Base-by-base conservation (phyloP, 495 filamentous ascomycete genomes). In the Daldinia caldariorum region DNA sequence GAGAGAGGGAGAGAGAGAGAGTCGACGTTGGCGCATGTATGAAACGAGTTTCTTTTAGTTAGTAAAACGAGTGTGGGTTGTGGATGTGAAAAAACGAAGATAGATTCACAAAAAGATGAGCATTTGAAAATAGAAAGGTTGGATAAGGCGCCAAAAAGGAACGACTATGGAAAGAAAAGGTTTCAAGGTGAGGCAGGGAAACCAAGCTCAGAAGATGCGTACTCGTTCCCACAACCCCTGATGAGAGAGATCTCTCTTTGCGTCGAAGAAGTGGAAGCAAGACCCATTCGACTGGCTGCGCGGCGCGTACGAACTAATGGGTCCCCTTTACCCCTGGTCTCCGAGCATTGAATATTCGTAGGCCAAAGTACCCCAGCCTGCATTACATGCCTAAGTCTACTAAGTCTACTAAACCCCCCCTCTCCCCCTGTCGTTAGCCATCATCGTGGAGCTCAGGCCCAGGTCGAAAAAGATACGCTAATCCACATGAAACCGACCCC, bases 11-110 rank as follows among this genome's bases (percentile, higher is more conserved):
- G n/a, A n/a, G 69, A 61, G 51, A 67, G 65, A 67, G 39, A 57
- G 62, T 63, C 51, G 63, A 60, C 35, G 66, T 72, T 68, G 69
- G 72, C 72, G 72, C 72, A 72, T 76, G 74, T 64, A 47, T 70
- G 74, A 77, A 74, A 77, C 74, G 63, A 71, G 63, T 35, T 35
- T 45, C 55, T 69, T 26, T 26, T 65, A 39, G 26, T 51, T 58
- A 55, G 67, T 32, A 70, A 70, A 73, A 73, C 58, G 71, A 73
- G 58, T 67, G 71, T 70, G 63, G 37, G 20, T 34, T n/a, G n/a
- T 34, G 32, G 7, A 4, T 35, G 9, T 58, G 57, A 56, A 58
- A 47, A 56, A 3, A 67, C 26, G 3, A 26, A 26, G 26, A 26
- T 26, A 26, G 34, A 35, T 35, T 61, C 62, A 59, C 39, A 41